Base-by-base conservation (phyloP, 169 alveolate species). In the Plasmodium knowlesi region DNA sequence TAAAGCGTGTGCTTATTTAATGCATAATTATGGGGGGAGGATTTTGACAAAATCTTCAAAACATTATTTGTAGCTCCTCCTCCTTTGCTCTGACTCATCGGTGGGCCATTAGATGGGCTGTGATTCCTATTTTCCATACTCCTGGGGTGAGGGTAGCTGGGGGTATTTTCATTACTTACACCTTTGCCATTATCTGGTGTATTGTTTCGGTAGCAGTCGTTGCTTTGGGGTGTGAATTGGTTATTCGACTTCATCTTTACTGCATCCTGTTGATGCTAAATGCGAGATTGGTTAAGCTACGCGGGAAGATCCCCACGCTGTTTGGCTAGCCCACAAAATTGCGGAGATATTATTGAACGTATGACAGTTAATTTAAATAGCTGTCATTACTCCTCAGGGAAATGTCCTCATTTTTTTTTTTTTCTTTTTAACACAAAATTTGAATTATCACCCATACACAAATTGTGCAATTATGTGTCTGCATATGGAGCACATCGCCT, bases 111-210 rank as follows among this genome's bases (percentile, higher is more conserved):
- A 5, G 88, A 53, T 28, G 88, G 76, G 9, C 32, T 53, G 14
- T 46, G 72, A 25, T 25, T 14, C 14, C 61, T 30, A 3, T 83
- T 32, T 16, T 32, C 19, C 61, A 83, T 9, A 28, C 46, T 41
- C 82, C 80, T 67, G 30, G 50, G 22, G 28, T 67, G 16, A 12
- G 61, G 22, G 25, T 32, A 67, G 28, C 50, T 67, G 28, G 72
- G 43, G n/a, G 22, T 9, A 39, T 54, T 82, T 82, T 50, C 76
- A 82, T 54, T 82, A 2, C 67, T 82, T 54, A 50, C 57, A 79
- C 54, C 46, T 22, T 14, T 67, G 41, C 32, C 74, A 83, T 83
- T 83, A 32, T 83, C 37, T 19, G 22, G 3, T 25, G 70, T 22
- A 12, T 43, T 71, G 53, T 83, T 83, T 83, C 83, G 41, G 28